A percentile compares a stretch with the other conserved stretches of the same genome.
Evolutionary conservation across 2,329 filamentous ascomycete species (phyloP).

Genomic region (Emmonsiellopsis sp.): DNA sequence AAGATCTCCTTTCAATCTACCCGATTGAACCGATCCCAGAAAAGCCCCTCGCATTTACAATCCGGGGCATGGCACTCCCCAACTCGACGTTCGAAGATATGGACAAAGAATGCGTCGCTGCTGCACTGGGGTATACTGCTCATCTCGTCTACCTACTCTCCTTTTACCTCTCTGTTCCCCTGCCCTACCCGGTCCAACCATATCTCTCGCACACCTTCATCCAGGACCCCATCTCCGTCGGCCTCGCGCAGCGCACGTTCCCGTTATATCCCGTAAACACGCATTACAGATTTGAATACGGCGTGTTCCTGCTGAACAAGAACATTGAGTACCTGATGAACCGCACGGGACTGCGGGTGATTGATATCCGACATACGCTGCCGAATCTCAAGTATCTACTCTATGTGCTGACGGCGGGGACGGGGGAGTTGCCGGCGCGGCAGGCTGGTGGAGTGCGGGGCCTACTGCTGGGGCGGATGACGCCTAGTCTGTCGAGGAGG

Average conservation of each 20-base stretch:
- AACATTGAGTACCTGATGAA: slow-evolving; percentile 67
- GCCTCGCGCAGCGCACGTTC: slow-evolving; percentile 56
- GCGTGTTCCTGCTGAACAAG: slow-evolving; percentile 93
- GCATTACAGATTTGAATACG: slow-evolving; percentile 91
- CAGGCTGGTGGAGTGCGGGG: slow-evolving; percentile 46
- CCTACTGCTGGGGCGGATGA: slow-evolving; percentile 24
- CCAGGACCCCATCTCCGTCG: slow-evolving; percentile 58
- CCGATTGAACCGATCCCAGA: slow-evolving; percentile 61
- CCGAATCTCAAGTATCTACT: slow-evolving; percentile 90
- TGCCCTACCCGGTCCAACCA: slow-evolving; percentile 70
- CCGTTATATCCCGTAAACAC: slow-evolving; percentile 69
- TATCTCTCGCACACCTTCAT: slow-evolving; percentile 67
- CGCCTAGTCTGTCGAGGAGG: slow-evolving; percentile 28
- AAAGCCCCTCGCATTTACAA: slow-evolving; percentile 68
- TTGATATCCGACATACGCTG: slow-evolving; percentile 85
- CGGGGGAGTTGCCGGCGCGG: slow-evolving; percentile 47
- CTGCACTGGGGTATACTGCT: slow-evolving; percentile 71
- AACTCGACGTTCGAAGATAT: slow-evolving; percentile 68
- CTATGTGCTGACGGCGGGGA: slow-evolving; percentile 78
- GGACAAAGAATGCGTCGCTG: slow-evolving; percentile 60
- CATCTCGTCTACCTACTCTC: slow-evolving; percentile 67
- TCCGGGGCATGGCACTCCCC: slow-evolving; percentile 66
- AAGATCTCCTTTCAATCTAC: slow-evolving; percentile 71
- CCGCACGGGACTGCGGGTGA: slow-evolving; percentile 61
- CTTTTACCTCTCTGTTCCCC: slow-evolving; percentile 66